Percentiles rank a stretch among this genome's conserved stretches.
phyloP scores from a whole-genome alignment of 352 stramenopile genomes.

The Pythium volutum region DNA sequence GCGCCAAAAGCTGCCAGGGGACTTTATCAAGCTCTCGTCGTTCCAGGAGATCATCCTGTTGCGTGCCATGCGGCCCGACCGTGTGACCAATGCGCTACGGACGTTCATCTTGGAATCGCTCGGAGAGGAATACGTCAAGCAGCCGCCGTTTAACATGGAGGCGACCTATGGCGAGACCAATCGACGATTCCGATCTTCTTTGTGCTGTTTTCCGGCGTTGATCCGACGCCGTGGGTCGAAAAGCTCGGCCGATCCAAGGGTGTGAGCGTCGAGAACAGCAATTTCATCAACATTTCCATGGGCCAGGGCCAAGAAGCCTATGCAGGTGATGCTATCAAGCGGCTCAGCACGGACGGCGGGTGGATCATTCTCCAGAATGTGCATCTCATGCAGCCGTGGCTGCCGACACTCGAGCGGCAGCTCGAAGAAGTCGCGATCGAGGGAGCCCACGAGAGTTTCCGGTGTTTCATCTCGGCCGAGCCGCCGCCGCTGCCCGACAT shows the following conservation, averaged over 20 bases:
- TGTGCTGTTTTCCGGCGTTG: constrained; percentile 93
- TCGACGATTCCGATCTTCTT: constrained; percentile 94
- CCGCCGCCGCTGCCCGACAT: constrained; percentile 90
- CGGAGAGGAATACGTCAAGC: constrained; percentile 90
- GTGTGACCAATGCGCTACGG: constrained; percentile 91
- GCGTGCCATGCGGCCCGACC: constrained; percentile 91
- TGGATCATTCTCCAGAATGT: constrained; percentile 97
- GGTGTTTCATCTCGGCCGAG: constrained; percentile 95
- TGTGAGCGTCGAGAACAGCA: constrained; percentile 91
- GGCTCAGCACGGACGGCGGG: constrained; percentile 87
- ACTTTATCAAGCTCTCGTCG: constrained; percentile 80
- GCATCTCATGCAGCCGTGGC: constrained; percentile 95
- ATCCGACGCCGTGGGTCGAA: constrained; percentile 94
- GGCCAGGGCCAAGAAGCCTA: constrained; percentile 92
- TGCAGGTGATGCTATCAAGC: constrained; percentile 89
- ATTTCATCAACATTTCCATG: constrained; percentile 96
- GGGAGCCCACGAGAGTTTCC: constrained; percentile 91
- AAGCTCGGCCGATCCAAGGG: constrained; percentile 82
- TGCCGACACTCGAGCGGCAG: constrained; percentile 91
- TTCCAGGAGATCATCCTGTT: constrained; percentile 90
- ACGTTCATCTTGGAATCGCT: constrained; percentile 90
- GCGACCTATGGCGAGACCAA: constrained; percentile 91
- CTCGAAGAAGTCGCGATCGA: constrained; percentile 89
- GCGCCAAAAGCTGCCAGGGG: constrained; percentile 91
- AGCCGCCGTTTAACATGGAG: constrained; percentile 91